These are phyloP conservation scores for Arthromyces matolae DNA, from an alignment of 768 basidiomycete species.

Conservation along the genomic window DNA sequence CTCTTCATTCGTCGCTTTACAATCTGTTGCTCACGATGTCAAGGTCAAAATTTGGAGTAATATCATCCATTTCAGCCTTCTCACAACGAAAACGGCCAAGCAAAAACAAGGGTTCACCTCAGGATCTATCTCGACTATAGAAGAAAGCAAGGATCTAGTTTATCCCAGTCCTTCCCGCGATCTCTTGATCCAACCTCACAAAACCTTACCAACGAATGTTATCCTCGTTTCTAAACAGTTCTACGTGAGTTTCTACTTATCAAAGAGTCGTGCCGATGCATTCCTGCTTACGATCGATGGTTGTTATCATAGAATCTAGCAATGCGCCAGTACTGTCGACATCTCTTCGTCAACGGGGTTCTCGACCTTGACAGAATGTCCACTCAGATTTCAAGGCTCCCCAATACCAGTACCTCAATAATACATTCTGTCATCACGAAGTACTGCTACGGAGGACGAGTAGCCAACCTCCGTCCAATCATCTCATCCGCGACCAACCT, in stretches of 20 bases:
- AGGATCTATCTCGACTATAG: too few relatives aligned
- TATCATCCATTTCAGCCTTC: constrained; percentile 6
- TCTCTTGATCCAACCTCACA: too few relatives aligned
- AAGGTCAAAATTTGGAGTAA: constrained; percentile 2
- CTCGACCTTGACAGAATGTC: not conserved
- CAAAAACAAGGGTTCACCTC: too few relatives aligned
- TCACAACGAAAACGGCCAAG: not conserved
- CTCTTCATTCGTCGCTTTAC: constrained; percentile 4
- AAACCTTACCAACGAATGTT: not conserved
- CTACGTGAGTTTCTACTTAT: not conserved
- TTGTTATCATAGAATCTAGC: constrained; percentile 1
- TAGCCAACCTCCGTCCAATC: not conserved
- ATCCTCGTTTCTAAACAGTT: constrained; percentile 7
- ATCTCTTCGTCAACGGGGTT: not conserved
- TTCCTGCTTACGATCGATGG: too few relatives aligned
- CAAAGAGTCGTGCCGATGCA: too few relatives aligned
- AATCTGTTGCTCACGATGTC: not conserved
- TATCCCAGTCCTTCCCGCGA: too few relatives aligned
- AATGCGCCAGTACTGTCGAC: not conserved
- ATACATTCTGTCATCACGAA: not conserved
- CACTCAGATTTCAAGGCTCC: not conserved
- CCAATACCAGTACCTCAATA: not conserved
- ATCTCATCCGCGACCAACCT: constrained; percentile 1
- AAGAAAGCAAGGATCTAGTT: not conserved
- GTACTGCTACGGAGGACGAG: not conserved